Conservation (phyloP, 2,329 filamentous ascomycete genomes). For the Fonsecaea erecta region DNA sequence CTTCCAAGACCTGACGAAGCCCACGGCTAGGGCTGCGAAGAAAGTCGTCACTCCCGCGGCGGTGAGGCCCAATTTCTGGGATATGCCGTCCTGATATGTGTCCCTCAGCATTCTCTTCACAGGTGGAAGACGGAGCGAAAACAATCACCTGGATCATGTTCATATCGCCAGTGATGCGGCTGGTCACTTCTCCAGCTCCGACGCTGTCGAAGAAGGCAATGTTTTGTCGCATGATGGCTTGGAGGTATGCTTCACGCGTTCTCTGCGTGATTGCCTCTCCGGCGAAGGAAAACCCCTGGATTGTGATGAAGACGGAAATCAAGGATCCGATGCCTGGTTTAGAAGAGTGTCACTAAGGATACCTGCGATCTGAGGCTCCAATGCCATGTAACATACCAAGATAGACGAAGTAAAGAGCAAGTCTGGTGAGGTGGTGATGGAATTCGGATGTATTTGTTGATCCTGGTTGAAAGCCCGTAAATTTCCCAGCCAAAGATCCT, state of each 20-base stretch:
- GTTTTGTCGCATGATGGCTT: slow-evolving; percentile 81
- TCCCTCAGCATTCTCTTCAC: neutral
- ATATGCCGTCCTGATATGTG: slow-evolving; percentile 54
- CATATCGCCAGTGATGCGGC: slow-evolving; percentile 88
- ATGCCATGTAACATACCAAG: slow-evolving; percentile 46
- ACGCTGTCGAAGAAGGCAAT: slow-evolving; percentile 91
- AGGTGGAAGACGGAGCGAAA: neutral
- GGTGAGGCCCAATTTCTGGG: slow-evolving; percentile 35
- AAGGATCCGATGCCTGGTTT: slow-evolving; percentile 71
- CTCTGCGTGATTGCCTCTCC: slow-evolving; percentile 77
- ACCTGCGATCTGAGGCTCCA: too few species aligned
- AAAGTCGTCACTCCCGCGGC: slow-evolving; percentile 44
- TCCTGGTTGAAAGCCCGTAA: slow-evolving; percentile 65
- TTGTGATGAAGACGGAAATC: slow-evolving; percentile 74
- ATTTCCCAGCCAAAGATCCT: slow-evolving; percentile 72
- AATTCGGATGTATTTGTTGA: slow-evolving; percentile 60
- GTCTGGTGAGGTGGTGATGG: slow-evolving; percentile 60
- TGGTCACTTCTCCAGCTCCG: slow-evolving; percentile 88
- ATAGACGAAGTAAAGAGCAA: slow-evolving; percentile 82
- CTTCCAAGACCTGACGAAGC: slow-evolving; percentile 48
- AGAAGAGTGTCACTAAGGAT: neutral
- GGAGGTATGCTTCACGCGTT: slow-evolving; percentile 79
- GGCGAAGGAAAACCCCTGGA: slow-evolving; percentile 84
- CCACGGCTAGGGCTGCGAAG: slow-evolving; percentile 47
- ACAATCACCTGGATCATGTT: slow-evolving; percentile 74